phyloP scores from a whole-genome alignment of 2,329 filamentous ascomycete genomes.

The Ceratocystiopsis sp. region DNA sequence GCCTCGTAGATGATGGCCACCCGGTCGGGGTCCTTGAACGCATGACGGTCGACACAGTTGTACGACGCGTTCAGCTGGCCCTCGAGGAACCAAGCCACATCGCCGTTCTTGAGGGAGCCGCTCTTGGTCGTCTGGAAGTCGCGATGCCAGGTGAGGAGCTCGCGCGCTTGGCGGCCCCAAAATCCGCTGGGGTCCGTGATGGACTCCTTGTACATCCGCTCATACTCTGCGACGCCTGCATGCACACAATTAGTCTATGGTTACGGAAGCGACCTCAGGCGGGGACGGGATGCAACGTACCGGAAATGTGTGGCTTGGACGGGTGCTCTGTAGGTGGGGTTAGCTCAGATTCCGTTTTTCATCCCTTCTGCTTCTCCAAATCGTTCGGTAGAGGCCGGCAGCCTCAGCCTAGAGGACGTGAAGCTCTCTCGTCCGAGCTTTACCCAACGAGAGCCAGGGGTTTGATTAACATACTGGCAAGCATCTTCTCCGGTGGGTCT shows the following conservation, averaged over 20 bases:
- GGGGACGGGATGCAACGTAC: constrained; percentile 25
- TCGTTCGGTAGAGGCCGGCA: too few species aligned
- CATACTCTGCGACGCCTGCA: constrained; percentile 47
- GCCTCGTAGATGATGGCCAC: constrained; percentile 98
- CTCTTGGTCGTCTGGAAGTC: constrained; percentile 82
- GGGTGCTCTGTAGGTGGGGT: constrained; percentile 39
- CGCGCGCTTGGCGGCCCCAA: constrained; percentile 73
- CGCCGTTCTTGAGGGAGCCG: constrained; percentile 61
- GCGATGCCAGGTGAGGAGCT: constrained; percentile 75
- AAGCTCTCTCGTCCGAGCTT: not conserved
- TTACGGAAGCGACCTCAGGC: not conserved
- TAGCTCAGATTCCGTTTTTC: constrained; percentile 13
- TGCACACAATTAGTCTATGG: not conserved
- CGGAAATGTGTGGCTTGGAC: constrained; percentile 47
- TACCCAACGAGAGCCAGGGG: not conserved
- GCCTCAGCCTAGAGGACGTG: not conserved
- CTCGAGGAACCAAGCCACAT: constrained; percentile 89
- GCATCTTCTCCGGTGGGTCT: constrained; percentile 51
- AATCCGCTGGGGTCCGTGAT: constrained; percentile 80
- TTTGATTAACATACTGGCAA: constrained; percentile 37
- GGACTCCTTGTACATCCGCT: constrained; percentile 60
- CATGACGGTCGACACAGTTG: constrained; percentile 95
- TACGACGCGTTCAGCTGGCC: constrained; percentile 88
- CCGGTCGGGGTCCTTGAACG: constrained; percentile 83
- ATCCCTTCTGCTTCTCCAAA: not conserved